Evolutionary conservation across 2,329 filamentous ascomycete species (phyloP).

Genomic region (Xylaria sp.): DNA sequence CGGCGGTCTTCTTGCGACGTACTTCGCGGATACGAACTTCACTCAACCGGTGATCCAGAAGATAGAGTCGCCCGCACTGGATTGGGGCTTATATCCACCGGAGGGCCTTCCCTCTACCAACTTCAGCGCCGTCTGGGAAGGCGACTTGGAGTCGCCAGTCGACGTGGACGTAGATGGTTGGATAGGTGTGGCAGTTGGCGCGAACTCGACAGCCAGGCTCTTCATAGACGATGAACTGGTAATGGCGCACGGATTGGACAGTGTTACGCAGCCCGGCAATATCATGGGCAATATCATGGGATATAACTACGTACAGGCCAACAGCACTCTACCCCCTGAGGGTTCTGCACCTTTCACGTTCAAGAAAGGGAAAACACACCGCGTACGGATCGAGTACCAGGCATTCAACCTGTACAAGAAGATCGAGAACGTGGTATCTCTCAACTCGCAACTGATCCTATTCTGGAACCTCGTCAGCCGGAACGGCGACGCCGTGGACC

Average conservation of each 20-base stretch:
- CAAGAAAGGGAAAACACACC: constrained; percentile 36
- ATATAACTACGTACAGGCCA: constrained; percentile 40
- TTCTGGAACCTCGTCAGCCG: constrained; percentile 51
- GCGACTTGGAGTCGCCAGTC: constrained; percentile 41
- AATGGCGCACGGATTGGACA: constrained; percentile 29
- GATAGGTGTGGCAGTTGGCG: constrained; percentile 45
- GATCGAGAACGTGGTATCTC: constrained; percentile 42
- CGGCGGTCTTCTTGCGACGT: constrained; percentile 45
- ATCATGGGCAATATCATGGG: constrained; percentile 46
- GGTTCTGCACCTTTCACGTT: constrained; percentile 44
- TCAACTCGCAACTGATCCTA: constrained; percentile 46
- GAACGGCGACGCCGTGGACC: constrained; percentile 30
- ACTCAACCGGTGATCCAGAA: constrained; percentile 33
- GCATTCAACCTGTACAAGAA: constrained; percentile 45
- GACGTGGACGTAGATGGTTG: constrained; percentile 44
- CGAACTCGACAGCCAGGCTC: constrained; percentile 44
- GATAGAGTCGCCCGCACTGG: constrained; percentile 43
- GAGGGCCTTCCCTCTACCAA: constrained; percentile 46
- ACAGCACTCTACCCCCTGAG: constrained; percentile 41
- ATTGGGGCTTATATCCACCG: constrained; percentile 50
- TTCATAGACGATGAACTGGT: constrained; percentile 41
- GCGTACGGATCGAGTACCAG: constrained; percentile 46
- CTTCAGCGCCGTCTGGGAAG: constrained; percentile 49
- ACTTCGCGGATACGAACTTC: constrained; percentile 46
- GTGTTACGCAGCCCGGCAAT: constrained; percentile 32